Evolutionary conservation across 768 basidiomycete genomes (phyloP).

Genomic region (Collybia sordida): DNA sequence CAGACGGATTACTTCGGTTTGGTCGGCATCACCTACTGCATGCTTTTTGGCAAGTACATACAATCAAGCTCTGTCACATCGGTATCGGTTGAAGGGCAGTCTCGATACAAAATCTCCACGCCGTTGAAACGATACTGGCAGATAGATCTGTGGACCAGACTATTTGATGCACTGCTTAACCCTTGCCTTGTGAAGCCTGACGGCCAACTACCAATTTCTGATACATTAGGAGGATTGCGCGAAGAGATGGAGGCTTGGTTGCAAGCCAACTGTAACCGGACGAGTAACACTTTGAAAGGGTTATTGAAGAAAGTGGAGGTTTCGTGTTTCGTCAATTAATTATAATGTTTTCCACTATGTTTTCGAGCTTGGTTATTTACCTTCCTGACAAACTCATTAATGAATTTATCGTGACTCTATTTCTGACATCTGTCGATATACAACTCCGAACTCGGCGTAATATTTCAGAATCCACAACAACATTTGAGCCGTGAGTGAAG

Average conservation of each 20-base stretch:
- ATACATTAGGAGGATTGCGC: constrained; percentile 64
- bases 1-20: constrained; percentile 98
- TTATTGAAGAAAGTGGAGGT: constrained; percentile 81
- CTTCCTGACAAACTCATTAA: not conserved
- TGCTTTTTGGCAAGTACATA: constrained; percentile 97
- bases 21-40: constrained; percentile 90
- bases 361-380: constrained; percentile 2
- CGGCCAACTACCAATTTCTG: constrained; percentile 67
- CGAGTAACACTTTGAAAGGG: constrained; percentile 76
- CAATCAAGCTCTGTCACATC: constrained; percentile 59
- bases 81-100: constrained; percentile 28
- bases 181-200: constrained; percentile 59
- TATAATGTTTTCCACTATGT: not conserved
- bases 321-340: constrained; percentile 37
- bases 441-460: constrained; percentile 22
- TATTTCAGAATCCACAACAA: constrained; percentile 38
- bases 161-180: constrained; percentile 89
- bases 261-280: constrained; percentile 82
- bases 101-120: constrained; percentile 64
- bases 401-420: not conserved
- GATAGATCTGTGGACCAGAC: constrained; percentile 74
- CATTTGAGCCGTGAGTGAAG: constrained; percentile 21
- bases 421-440: not conserved
- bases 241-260: constrained; percentile 88
- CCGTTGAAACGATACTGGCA: constrained; percentile 98